Evolutionary conservation across 202 grass and related monocot genomes (phyloP).

Genomic region (Thinopyrum obtusiflorum): DNA sequence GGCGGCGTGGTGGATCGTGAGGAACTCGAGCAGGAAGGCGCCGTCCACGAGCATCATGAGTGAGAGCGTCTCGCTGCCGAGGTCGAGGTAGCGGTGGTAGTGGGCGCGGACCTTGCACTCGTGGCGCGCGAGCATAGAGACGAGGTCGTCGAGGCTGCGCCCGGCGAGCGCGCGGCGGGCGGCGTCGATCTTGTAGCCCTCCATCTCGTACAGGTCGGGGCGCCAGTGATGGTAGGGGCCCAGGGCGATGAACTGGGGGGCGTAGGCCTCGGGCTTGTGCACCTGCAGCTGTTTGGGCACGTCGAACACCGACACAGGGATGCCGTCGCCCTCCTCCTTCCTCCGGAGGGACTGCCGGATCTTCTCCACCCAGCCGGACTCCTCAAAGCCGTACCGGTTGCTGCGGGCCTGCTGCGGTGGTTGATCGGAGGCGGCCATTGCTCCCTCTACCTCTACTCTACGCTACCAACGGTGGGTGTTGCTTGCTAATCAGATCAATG

Average conservation of each 20-base stretch:
- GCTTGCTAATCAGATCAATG: no score
- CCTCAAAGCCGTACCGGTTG: slow-evolving; percentile 32
- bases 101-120: slow-evolving; percentile 58
- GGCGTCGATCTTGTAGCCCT: slow-evolving; percentile 72
- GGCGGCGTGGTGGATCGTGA: slow-evolving; percentile 42
- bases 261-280: slow-evolving; percentile 19
- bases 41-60: slow-evolving; percentile 92
- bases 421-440: neutral
- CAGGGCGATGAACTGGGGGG: slow-evolving; percentile 67
- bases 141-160: slow-evolving; percentile 41
- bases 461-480: no score
- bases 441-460: no score
- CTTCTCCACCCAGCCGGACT: slow-evolving; percentile 70
- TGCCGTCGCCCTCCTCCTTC: slow-evolving; percentile 46
- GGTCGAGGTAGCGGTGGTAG: slow-evolving; percentile 85
- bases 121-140: slow-evolving; percentile 28
- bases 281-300: slow-evolving; percentile 61
- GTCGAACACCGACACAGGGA: slow-evolving; percentile 71
- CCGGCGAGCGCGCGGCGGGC: slow-evolving; percentile 48
- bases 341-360: slow-evolving; percentile 57
- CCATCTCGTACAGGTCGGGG: slow-evolving; percentile 88
- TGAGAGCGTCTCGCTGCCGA: slow-evolving; percentile 59
- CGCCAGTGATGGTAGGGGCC: slow-evolving; percentile 83
- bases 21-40: slow-evolving; percentile 76
- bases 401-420: neutral